Evolutionary conservation across 2,329 filamentous ascomycete genomes (phyloP).

Genomic region (Ophiocordyceps camponoti-floridani): DNA sequence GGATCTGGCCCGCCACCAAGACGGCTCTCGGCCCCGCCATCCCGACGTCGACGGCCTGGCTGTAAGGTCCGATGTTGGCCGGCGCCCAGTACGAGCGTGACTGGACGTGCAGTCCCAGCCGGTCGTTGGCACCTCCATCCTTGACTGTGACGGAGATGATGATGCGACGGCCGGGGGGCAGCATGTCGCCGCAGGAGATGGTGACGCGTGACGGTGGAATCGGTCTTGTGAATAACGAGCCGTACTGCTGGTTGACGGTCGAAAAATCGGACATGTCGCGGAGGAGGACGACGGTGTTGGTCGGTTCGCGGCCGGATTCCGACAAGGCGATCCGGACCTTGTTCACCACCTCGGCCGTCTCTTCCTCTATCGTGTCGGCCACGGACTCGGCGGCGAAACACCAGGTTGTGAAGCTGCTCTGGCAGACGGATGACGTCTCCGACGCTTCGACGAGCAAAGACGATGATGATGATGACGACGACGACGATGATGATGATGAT

Average conservation of each 20-base stretch:
- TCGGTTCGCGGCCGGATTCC: slow-evolving; percentile 12
- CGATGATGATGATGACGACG: too few relatives aligned
- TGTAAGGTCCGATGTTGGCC: slow-evolving; percentile 94
- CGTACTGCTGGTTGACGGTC: slow-evolving; percentile 58
- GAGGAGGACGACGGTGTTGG: slow-evolving; percentile 49
- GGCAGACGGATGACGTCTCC: too few relatives aligned
- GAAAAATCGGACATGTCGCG: slow-evolving; percentile 67
- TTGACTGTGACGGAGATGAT: too few relatives aligned
- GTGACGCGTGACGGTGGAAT: slow-evolving; percentile 79
- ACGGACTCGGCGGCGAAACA: too few relatives aligned
- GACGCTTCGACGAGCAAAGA: too few relatives aligned
- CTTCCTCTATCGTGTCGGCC: slow-evolving; percentile 22
- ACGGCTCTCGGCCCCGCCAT: slow-evolving; percentile 21
- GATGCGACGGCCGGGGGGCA: slow-evolving; percentile 42
- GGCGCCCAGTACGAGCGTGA: slow-evolving; percentile 93
- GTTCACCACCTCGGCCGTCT: slow-evolving; percentile 28
- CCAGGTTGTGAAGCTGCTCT: too few relatives aligned
- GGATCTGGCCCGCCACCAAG: slow-evolving; percentile 79
- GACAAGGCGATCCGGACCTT: slow-evolving; percentile 24
- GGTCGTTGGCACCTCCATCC: slow-evolving; percentile 21
- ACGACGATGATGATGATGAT: too few relatives aligned
- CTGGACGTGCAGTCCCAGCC: slow-evolving; percentile 71
- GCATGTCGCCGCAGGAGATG: slow-evolving; percentile 51
- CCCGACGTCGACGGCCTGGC: slow-evolving; percentile 53
- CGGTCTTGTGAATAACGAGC: slow-evolving; percentile 51